Evolutionary conservation across 345 rosid species (phyloP).

Genomic region (Syzygium aromaticum): DNA sequence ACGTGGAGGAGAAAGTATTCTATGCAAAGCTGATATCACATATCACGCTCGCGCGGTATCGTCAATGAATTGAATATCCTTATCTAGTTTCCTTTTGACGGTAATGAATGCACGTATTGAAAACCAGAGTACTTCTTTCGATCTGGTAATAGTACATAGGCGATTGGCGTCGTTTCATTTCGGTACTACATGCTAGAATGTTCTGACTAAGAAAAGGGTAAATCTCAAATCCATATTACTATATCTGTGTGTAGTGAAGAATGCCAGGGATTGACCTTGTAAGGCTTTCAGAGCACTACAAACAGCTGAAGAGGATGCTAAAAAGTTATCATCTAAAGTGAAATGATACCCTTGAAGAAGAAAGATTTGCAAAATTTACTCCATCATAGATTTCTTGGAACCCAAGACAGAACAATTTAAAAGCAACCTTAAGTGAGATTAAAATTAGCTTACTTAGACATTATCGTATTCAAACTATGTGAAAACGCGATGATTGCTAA

Average conservation of each 20-base stretch:
- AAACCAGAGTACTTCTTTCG: neutral
- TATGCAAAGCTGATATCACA: neutral
- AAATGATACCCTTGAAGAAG: neutral
- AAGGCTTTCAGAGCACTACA: neutral
- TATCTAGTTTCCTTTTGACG: neutral
- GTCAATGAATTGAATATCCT: neutral
- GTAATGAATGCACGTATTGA: neutral
- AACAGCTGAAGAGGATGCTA: neutral
- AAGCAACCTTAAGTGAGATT: neutral
- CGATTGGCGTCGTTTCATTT: rapidly evolving
- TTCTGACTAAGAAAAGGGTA: neutral
- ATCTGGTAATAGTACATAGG: neutral
- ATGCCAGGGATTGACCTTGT: neutral
- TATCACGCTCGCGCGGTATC: neutral
- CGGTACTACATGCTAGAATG: neutral
- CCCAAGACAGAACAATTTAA: neutral
- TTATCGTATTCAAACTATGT: neutral
- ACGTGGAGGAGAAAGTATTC: neutral
- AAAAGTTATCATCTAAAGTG: neutral
- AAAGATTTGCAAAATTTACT: neutral
- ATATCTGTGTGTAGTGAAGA: neutral
- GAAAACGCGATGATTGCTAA: neutral
- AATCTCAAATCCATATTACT: neutral
- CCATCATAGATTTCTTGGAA: neutral
- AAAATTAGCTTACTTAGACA: neutral